A percentile compares a stretch with the other conserved stretches of the same genome.
Conservation (phyloP, 345 rosid genomes). For the Populus davidiana region DNA sequence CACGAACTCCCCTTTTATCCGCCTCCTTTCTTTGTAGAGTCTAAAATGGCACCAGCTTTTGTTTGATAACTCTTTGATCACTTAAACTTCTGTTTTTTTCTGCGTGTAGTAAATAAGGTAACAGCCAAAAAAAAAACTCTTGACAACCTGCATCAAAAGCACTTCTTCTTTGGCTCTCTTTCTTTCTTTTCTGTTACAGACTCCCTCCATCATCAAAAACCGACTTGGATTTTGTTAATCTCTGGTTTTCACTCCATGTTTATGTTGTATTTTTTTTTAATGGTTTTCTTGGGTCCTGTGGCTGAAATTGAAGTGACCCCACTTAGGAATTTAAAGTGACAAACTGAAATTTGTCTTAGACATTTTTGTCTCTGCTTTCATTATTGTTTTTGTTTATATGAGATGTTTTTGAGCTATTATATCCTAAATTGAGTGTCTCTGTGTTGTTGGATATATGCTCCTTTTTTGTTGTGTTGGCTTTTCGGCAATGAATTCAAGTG, state of each 20-base stretch:
- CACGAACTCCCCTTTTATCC: neutral
- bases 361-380: conserved; percentile 5
- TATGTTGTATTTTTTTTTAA: neutral
- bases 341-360: neutral
- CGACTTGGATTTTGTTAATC: neutral
- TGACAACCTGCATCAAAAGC: neutral
- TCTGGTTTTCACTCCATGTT: neutral
- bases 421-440: neutral
- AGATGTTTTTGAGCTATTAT: neutral
- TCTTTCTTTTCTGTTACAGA: neutral
- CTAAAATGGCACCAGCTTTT: neutral
- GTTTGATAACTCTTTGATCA: neutral
- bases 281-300: neutral
- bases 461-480: neutral
- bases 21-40: neutral
- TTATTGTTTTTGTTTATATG: neutral
- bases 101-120: neutral
- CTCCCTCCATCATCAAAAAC: neutral
- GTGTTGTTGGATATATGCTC: neutral
- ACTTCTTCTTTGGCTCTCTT: neutral
- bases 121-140: neutral
- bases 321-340: neutral
- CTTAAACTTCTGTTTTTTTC: neutral
- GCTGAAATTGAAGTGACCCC: conserved; percentile 21
- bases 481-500: neutral